Conservation (phyloP, 2,329 filamentous ascomycete genomes). For the Xylaria sp. region DNA sequence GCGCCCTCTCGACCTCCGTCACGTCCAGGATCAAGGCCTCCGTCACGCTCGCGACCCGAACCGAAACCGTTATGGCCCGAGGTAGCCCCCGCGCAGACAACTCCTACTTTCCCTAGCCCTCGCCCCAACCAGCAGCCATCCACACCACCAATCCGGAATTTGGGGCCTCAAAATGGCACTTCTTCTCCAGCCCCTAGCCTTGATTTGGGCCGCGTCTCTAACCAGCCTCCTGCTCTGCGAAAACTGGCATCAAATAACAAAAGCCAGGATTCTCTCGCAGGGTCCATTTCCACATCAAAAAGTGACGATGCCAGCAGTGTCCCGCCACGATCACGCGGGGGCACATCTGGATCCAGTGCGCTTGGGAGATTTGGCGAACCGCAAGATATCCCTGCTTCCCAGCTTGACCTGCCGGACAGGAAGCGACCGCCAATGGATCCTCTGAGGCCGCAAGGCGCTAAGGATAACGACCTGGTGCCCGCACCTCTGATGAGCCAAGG, state of each 20-base stretch:
- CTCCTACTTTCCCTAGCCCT: conserved; percentile 37
- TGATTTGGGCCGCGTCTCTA: conserved; percentile 59
- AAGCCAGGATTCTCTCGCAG: conserved; percentile 68
- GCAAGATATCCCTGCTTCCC: conserved; percentile 47
- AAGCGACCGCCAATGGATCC: conserved; percentile 75
- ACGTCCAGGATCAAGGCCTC: conserved; percentile 37
- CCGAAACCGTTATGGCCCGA: conserved; percentile 39
- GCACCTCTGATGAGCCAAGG: conserved; percentile 66
- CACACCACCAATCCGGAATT: conserved; percentile 46
- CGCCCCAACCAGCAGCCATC: conserved; percentile 44
- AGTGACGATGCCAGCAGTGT: conserved; percentile 65
- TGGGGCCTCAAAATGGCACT: conserved; percentile 55
- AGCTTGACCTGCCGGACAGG: conserved; percentile 68
- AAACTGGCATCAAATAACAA: conserved; percentile 63
- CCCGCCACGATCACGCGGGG: conserved; percentile 65
- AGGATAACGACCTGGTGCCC: conserved; percentile 66
- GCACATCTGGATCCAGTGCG: conserved; percentile 55
- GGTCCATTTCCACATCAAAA: conserved; percentile 57
- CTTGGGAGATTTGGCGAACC: conserved; percentile 55
- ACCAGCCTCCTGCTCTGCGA: conserved; percentile 56
- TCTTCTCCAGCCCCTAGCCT: conserved; percentile 64
- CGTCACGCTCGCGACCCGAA: conserved; percentile 39
- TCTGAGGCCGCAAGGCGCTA: conserved; percentile 59
- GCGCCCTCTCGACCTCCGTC: conserved; percentile 39
- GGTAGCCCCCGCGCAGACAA: conserved; percentile 19